Percentiles rank a stretch among this genome's conserved stretches.
Evolutionary conservation across 257 asterid species (phyloP).

Genomic region (Solanum ossicruentum): DNA sequence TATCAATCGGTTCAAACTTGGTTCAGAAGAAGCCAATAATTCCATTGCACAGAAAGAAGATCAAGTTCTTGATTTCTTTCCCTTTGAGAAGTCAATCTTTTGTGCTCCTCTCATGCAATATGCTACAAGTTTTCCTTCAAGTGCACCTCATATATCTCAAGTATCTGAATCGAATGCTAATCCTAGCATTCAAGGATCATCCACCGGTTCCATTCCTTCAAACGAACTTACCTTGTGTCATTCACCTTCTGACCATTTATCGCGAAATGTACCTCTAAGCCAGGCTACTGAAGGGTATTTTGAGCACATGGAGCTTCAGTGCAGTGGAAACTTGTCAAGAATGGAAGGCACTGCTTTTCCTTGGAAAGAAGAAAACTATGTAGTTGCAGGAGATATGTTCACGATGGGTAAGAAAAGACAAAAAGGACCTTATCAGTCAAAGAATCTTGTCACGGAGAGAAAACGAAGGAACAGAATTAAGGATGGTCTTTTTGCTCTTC

Average conservation of each 20-base stretch:
- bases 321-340: constrained; percentile 7
- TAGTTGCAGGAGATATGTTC: not conserved
- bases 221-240: constrained; percentile 20
- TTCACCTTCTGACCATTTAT: constrained; percentile 1
- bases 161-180: constrained; percentile 15
- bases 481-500: constrained; percentile 50
- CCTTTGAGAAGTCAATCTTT: constrained; percentile 3
- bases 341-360: constrained; percentile 5
- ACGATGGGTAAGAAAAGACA: constrained; percentile 14
- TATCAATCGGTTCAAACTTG: constrained; percentile 13
- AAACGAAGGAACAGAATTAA: constrained; percentile 72
- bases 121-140: not conserved
- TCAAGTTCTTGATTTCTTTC: constrained; percentile 3
- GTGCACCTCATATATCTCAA: constrained; percentile 2
- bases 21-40: constrained; percentile 21
- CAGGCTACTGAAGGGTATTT: constrained; percentile 11
- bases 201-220: constrained; percentile 40
- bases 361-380: not conserved
- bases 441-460: constrained; percentile 80
- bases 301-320: constrained; percentile 8
- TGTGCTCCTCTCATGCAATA: constrained; percentile 12
- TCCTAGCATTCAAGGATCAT: constrained; percentile 54
- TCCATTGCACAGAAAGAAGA: constrained; percentile 1
- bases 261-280: constrained; percentile 14
- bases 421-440: constrained; percentile 43